phyloP scores from a whole-genome alignment of 2,329 filamentous ascomycete genomes.

The Colletotrichum gigasporum region DNA sequence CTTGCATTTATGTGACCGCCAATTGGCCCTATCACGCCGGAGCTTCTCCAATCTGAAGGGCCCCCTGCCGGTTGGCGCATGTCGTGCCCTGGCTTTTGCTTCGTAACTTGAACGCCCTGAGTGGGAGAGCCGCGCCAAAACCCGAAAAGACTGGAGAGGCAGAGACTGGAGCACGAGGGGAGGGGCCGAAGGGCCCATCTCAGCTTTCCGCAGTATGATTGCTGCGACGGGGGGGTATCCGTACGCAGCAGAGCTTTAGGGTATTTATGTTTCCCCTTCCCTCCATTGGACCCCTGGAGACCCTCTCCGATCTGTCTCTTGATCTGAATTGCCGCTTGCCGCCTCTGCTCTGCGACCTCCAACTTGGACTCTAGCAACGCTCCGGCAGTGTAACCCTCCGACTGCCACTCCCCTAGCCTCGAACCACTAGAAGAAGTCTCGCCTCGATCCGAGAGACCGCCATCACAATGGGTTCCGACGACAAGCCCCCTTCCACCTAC shows the following conservation, averaged over 20 bases:
- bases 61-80: constrained; percentile 16
- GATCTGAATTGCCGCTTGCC: constrained; percentile 19
- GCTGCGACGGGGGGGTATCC: background rate
- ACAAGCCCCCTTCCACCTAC: constrained; percentile 54
- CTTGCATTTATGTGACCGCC: constrained; percentile 20
- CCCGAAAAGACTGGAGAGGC: constrained; percentile 9
- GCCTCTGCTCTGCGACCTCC: background rate
- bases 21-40: constrained; percentile 15
- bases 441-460: constrained; percentile 16
- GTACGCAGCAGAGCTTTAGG: background rate
- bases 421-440: background rate
- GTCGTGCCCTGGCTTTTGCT: constrained; percentile 27
- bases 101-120: constrained; percentile 27
- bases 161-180: background rate
- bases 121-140: constrained; percentile 16
- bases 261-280: constrained; percentile 22
- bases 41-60: constrained; percentile 22
- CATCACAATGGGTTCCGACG: constrained; percentile 52
- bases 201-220: constrained; percentile 11
- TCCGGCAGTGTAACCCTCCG: background rate
- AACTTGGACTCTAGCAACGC: background rate
- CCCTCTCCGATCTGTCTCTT: constrained; percentile 2
- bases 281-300: constrained; percentile 4
- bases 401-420: background rate
- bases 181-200: constrained; percentile 25